Evolutionary conservation across 495 filamentous ascomycete genomes (phyloP).

Genomic region (Lophium mytilinum): DNA sequence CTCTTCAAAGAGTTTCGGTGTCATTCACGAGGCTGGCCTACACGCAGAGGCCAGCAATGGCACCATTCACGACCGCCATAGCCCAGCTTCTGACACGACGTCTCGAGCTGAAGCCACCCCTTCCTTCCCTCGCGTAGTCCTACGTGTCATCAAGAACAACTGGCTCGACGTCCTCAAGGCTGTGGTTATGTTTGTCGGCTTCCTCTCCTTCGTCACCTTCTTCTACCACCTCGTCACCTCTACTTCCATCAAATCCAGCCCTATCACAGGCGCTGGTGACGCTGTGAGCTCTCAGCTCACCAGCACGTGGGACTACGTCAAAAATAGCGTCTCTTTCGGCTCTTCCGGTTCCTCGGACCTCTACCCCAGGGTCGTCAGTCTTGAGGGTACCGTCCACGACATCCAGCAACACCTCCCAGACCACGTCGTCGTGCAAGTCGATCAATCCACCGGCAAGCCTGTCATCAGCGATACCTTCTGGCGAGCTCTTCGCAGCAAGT

Average conservation of each 20-base stretch:
- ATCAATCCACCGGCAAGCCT: slow-evolving; percentile 36
- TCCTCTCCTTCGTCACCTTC: neutral
- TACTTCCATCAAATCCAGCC: neutral
- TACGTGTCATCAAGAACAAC: neutral
- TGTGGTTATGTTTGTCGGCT: neutral
- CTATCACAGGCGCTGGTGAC: neutral
- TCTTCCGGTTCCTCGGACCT: neutral
- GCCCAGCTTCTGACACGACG: neutral
- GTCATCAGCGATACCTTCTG: slow-evolving; percentile 47
- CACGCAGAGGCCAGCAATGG: neutral
- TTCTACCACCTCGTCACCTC: neutral
- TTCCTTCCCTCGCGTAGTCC: neutral
- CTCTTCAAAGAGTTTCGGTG: slow-evolving; percentile 18
- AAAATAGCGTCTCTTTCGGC: neutral
- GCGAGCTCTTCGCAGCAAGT: slow-evolving; percentile 39
- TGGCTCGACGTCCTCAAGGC: neutral
- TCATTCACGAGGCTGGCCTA: slow-evolving; percentile 15
- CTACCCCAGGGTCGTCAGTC: neutral
- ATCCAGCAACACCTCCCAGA: slow-evolving; percentile 35
- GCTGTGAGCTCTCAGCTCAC: neutral
- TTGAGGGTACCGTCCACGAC: neutral
- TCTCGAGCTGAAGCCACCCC: neutral
- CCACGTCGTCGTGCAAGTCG: slow-evolving; percentile 30
- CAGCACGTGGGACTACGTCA: neutral
- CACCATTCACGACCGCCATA: neutral